Conservation (phyloP, 371 early-diverging fungal species). For the Lichtheimia ornata region DNA sequence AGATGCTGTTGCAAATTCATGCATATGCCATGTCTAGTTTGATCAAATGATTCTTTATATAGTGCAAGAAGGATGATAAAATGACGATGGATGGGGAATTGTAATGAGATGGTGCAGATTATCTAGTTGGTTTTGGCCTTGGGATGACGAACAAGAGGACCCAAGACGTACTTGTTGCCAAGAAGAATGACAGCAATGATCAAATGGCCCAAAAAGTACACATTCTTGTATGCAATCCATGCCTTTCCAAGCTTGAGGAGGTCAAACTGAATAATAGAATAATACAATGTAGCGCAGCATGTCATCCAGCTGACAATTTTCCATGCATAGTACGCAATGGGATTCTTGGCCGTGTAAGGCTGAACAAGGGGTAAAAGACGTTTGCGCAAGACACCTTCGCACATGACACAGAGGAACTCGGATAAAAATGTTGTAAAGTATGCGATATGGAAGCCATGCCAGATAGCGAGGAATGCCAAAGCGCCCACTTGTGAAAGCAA, state of each 20-base stretch:
- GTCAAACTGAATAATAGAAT: constrained; percentile 47
- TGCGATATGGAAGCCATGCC: constrained; percentile 74
- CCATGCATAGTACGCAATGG: constrained; percentile 22
- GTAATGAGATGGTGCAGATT: background rate
- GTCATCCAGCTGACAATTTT: constrained; percentile 32
- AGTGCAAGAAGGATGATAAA: background rate
- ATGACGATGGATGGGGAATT: background rate
- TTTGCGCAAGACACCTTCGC: constrained; percentile 40
- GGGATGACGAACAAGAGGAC: background rate
- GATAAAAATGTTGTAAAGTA: constrained; percentile 66
- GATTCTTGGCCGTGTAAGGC: constrained; percentile 29
- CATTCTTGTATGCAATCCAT: constrained; percentile 41
- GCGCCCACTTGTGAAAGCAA: constrained; percentile 60
- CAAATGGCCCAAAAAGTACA: constrained; percentile 48
- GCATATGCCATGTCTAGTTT: too few species aligned
- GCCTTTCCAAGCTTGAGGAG: constrained; percentile 33
- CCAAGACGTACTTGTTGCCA: constrained; percentile 16
- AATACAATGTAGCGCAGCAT: constrained; percentile 29
- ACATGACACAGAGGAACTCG: constrained; percentile 64
- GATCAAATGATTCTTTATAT: too few species aligned
- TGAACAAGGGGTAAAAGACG: constrained; percentile 29
- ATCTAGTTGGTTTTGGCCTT: constrained; percentile 6
- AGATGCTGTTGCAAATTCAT: too few species aligned
- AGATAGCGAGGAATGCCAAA: constrained; percentile 69
- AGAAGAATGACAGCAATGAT: constrained; percentile 23